Conservation (phyloP, 2,329 filamentous ascomycete genomes). For the Boeremia lycopersici region DNA sequence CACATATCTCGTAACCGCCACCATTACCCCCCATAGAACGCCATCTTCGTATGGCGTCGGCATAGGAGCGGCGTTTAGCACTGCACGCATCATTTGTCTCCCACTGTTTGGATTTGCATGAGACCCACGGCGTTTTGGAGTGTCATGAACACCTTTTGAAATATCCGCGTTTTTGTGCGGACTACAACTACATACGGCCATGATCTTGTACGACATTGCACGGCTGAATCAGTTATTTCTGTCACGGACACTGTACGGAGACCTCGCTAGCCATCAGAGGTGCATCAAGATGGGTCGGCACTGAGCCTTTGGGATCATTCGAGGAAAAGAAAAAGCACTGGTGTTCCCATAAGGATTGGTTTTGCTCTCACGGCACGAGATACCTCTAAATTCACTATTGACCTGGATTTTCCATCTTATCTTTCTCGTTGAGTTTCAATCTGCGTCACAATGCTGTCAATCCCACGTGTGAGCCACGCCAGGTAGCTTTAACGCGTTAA, state of each 20-base stretch:
- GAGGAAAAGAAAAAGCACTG: constrained; percentile 6
- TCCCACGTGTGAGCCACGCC: too few species aligned
- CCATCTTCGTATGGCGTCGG: constrained; percentile 38
- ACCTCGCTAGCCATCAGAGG: constrained; percentile 1
- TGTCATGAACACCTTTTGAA: constrained; percentile 24
- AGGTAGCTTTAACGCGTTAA: too few species aligned
- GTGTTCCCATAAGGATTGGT: constrained; percentile 1
- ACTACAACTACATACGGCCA: constrained; percentile 20
- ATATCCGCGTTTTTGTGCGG: constrained; percentile 19
- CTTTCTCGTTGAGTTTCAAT: too few species aligned
- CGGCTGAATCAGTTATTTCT: constrained; percentile 24
- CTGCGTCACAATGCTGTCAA: too few species aligned
- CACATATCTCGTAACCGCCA: constrained; percentile 31
- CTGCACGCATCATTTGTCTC: constrained; percentile 37
- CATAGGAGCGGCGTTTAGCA: constrained; percentile 46
- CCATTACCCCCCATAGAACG: constrained; percentile 39
- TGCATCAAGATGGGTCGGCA: background rate
- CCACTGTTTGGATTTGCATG: constrained; percentile 34
- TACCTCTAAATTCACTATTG: constrained; percentile 13
- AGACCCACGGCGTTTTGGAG: constrained; percentile 42
- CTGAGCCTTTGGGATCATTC: background rate
- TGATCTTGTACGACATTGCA: constrained; percentile 31
- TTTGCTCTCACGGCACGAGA: constrained; percentile 3
- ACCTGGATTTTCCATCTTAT: background rate
- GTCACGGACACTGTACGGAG: constrained; percentile 5